Evolutionary conservation across 345 rosid species (phyloP).

Genomic region (Bruguiera gymnorhiza): DNA sequence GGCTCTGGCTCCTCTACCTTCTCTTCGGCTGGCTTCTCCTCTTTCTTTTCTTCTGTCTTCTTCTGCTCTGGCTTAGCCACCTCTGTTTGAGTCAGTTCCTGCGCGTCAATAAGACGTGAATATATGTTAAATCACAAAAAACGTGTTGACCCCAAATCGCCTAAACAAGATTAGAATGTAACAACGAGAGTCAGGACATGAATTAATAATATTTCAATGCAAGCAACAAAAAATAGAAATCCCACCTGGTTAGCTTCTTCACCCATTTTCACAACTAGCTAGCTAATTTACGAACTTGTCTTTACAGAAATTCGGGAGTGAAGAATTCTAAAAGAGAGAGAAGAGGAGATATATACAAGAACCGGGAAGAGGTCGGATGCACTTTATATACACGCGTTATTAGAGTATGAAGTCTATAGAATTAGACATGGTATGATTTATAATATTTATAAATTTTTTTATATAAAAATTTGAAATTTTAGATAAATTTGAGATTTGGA

Average conservation of each 20-base stretch:
- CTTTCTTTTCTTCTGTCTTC: slow-evolving; percentile 24
- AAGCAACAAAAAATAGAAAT: not conserved
- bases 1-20: slow-evolving; percentile 44
- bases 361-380: not conserved
- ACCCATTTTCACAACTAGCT: slow-evolving; percentile 42
- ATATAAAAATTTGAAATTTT: too few species aligned
- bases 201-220: not conserved
- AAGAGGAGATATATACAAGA: not conserved
- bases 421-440: too few species aligned
- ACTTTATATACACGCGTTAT: slow-evolving; percentile 11
- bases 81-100: slow-evolving; percentile 42
- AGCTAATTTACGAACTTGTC: not conserved
- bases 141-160: not conserved
- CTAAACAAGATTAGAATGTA: not conserved
- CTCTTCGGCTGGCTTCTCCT: slow-evolving; percentile 22
- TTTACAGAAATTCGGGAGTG: slow-evolving; percentile 1
- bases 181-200: not conserved
- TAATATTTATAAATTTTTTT: too few species aligned
- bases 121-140: not conserved
- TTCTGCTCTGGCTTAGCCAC: slow-evolving; percentile 36
- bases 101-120: not conserved
- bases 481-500: too few species aligned
- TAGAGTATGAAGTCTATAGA: too few species aligned
- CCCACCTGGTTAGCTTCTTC: slow-evolving; percentile 74
- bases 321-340: not conserved